Percentiles rank a stretch among this genome's conserved stretches.
These are phyloP conservation scores for Theileria annulata DNA, from an alignment of 169 alveolate genomes.

Conservation along the genomic window DNA sequence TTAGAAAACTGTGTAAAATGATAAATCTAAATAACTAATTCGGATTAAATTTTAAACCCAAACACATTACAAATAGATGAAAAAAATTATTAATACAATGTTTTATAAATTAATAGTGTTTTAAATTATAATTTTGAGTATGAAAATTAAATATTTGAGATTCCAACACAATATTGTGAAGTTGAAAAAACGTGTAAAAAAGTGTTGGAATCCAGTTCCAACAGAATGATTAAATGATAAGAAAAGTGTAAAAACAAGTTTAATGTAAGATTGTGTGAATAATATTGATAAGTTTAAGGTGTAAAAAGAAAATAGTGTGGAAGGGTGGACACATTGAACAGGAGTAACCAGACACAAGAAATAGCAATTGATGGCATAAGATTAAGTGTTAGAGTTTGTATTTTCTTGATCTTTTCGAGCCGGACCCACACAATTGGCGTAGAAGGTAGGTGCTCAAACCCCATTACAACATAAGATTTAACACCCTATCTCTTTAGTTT, in stretches of 20 bases:
- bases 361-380: not conserved
- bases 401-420: not conserved
- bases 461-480: slow-evolving; percentile 19
- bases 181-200: not conserved
- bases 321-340: slow-evolving; percentile 11
- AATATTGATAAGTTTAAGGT: not conserved
- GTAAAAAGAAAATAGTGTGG: not conserved
- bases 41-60: too few species aligned
- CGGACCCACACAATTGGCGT: slow-evolving; percentile 8
- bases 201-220: not conserved
- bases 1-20: not conserved
- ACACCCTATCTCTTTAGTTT: slow-evolving; percentile 6
- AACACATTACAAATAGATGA: not conserved
- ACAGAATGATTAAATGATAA: not conserved
- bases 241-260: too few species aligned
- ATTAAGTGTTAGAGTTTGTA: not conserved
- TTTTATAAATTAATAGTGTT: not conserved
- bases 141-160: not conserved
- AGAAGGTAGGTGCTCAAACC: slow-evolving; percentile 15
- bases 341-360: not conserved
- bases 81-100: too few species aligned
- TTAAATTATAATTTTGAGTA: not conserved
- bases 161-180: not conserved
- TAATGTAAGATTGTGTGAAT: not conserved
- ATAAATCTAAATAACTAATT: too few species aligned